phyloP scores from a whole-genome alignment of 2,329 filamentous ascomycete species.

The Xylariaceae sp. region DNA sequence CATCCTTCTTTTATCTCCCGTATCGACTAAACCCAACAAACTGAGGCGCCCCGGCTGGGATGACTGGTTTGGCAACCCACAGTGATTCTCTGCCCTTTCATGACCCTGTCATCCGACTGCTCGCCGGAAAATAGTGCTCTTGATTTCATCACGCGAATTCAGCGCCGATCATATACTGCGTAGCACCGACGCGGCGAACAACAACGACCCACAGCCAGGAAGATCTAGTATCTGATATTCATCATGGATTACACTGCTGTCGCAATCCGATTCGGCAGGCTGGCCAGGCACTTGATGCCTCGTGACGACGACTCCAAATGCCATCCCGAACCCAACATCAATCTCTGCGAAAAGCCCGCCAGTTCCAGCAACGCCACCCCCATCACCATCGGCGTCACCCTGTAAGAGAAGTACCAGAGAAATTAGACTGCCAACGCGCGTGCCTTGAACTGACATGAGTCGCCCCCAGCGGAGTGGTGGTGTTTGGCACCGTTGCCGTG shows the following conservation, averaged over 20 bases:
- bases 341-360: constrained; percentile 31
- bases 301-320: constrained; percentile 22
- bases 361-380: constrained; percentile 18
- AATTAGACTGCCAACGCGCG: not conserved
- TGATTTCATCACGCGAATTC: not conserved
- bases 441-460: constrained; percentile 1
- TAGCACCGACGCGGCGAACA: not conserved
- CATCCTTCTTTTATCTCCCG: constrained; percentile 1
- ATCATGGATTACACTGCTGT: constrained; percentile 15
- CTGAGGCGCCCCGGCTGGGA: not conserved
- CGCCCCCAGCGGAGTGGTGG: constrained; percentile 23
- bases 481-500: constrained; percentile 16
- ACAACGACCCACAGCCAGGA: no score
- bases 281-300: constrained; percentile 20
- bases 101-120: not conserved
- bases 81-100: not conserved
- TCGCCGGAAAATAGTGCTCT: not conserved
- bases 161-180: not conserved
- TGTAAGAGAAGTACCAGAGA: constrained; percentile 23
- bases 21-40: not conserved
- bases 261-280: constrained; percentile 17
- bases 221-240: not conserved
- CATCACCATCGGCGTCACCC: constrained; percentile 25
- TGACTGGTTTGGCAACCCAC: not conserved
- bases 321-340: constrained; percentile 28